Conservation (phyloP, 2,329 filamentous ascomycete species). For the Pyrenochaeta sp. region DNA sequence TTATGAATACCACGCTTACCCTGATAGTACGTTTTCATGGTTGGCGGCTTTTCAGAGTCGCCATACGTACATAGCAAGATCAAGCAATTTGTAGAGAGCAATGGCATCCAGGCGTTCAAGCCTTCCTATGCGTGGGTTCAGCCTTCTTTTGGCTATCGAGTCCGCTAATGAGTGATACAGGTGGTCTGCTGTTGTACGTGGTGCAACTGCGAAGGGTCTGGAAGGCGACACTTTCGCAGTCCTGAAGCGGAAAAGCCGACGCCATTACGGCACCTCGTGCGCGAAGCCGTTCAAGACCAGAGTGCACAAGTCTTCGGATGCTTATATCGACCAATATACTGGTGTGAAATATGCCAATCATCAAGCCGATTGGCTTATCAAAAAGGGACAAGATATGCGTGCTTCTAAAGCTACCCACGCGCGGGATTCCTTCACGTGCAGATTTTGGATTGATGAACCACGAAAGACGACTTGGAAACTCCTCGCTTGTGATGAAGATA, state of each 20-base stretch:
- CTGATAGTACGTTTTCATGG: constrained; percentile 30
- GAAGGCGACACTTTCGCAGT: constrained; percentile 12
- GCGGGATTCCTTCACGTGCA: accelerated
- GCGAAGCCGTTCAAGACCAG: accelerated
- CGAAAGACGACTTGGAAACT: background rate
- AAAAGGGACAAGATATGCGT: constrained; percentile 23
- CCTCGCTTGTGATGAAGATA: constrained; percentile 10
- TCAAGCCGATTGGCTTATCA: constrained; percentile 25
- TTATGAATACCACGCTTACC: no score
- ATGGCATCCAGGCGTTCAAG: constrained; percentile 13
- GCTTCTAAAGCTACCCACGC: constrained; percentile 6
- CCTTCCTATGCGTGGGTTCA: constrained; percentile 28
- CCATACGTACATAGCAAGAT: constrained; percentile 31
- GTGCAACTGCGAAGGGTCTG: constrained; percentile 33
- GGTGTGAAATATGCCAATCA: constrained; percentile 1
- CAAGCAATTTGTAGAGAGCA: background rate
- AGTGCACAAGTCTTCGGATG: constrained; percentile 17
- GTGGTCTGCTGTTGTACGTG: constrained; percentile 38
- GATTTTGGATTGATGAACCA: background rate
- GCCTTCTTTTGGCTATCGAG: accelerated
- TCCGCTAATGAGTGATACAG: constrained; percentile 11
- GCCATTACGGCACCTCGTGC: constrained; percentile 27
- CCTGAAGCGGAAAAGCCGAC: constrained; percentile 27
- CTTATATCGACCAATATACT: background rate
- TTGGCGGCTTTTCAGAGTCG: constrained; percentile 39